Evolutionary conservation across 768 basidiomycete genomes (phyloP), one percentile per base, ranked within the genome.

Genomic region (Rhodosporidiobolus odoratus): DNA sequence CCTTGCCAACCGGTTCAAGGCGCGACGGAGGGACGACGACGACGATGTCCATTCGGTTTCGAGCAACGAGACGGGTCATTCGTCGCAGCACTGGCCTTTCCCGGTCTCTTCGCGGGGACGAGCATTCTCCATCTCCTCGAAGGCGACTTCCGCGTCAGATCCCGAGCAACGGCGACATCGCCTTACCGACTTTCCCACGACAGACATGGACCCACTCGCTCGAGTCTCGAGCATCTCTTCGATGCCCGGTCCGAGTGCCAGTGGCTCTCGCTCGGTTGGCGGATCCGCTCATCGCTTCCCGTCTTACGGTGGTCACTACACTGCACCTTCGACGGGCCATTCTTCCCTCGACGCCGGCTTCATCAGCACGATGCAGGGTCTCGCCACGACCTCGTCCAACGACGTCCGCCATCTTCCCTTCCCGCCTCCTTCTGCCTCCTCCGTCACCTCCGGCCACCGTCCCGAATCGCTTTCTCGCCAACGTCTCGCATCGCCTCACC

Each of bases 1-100:
- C 13, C 60, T 62, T 15, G 68, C 78, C 71, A 84, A 88, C 34
- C 79, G 88, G 77, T 81, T 84, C 64, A 93, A 93, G 82, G 89
- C 86, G 71, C 85, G 91, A 72, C 85, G 89, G 78, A 82, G 89
- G 78, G 90, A 92, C 76, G 88, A 85, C 74, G 92, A 94, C 80
- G 76, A 75, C 63, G 92, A 92, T 77, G 91, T 92, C 76, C 90
- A 89, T 77, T 93, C 92, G 38, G 89, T 91, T 85, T 91, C 90
- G 63, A 91, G 89, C 37, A 91, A 89, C 57, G 92, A 92, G 75
- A 83, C 92, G 38, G 88, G 88, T 74, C 89, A 87, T 78, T 70
- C 73, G 41, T 68, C 70, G 35, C 69, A 69, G 32, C 47, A 34
- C 43, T 53, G 69, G 69, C 35, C 61, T 1, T 71, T 71, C 53